phyloP scores from a whole-genome alignment of 2,329 filamentous ascomycete genomes.

The Pochonia chlamydosporia region DNA sequence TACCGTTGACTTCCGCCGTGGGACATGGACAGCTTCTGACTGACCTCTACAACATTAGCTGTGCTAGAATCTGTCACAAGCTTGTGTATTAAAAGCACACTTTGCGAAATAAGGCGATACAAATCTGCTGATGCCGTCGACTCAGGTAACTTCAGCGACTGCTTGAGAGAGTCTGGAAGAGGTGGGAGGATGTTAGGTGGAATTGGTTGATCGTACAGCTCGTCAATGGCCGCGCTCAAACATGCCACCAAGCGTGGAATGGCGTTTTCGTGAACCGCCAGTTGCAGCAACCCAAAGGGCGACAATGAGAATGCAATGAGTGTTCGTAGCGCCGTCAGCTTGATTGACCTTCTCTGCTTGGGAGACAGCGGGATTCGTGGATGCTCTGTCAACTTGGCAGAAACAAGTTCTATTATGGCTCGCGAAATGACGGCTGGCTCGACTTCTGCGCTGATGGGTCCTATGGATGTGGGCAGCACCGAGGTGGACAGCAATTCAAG shows the following conservation, averaged over 20 bases:
- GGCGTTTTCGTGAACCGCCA: conserved; percentile 62
- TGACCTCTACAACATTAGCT: conserved; percentile 50
- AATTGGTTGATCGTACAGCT: conserved; percentile 58
- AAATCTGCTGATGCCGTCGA: conserved; percentile 23
- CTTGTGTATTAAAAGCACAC: conserved; percentile 44
- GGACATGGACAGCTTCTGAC: conserved; percentile 63
- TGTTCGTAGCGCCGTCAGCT: conserved; percentile 44
- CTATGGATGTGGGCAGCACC: conserved; percentile 56
- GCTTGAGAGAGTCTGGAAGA: conserved; percentile 7
- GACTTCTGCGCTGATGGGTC: conserved; percentile 49
- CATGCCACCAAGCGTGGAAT: conserved; percentile 71
- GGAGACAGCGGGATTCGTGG: conserved; percentile 33
- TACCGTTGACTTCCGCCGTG: conserved; percentile 76
- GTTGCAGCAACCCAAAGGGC: conserved; percentile 56
- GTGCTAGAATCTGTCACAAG: conserved; percentile 44
- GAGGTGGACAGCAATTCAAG: conserved; percentile 63
- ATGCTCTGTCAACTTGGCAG: conserved; percentile 54
- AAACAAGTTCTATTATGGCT: conserved; percentile 56
- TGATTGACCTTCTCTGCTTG: conserved; percentile 35
- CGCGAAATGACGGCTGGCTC: conserved; percentile 37
- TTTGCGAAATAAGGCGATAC: conserved; percentile 41
- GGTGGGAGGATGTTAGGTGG: conserved; percentile 32
- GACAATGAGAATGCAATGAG: conserved; percentile 56
- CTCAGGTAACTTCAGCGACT: conserved; percentile 10
- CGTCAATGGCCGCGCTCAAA: conserved; percentile 59